Conservation (phyloP, 1,284 basidiomycete genomes). For the Hemileia vastatrix region DNA sequence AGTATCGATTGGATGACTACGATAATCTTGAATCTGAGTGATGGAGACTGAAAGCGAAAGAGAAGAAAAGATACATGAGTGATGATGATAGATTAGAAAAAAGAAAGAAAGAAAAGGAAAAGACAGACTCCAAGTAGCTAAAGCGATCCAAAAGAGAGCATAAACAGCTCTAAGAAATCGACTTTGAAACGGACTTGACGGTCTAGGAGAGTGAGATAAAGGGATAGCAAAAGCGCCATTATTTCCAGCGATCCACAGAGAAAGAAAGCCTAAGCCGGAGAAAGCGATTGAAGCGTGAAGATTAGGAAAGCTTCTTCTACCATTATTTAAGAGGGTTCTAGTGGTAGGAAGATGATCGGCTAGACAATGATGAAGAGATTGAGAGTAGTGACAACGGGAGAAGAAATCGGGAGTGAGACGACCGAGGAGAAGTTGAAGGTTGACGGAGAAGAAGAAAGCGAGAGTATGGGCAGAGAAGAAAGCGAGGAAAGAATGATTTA, state of each 20-base stretch:
- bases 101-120: not conserved
- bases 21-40: slow-evolving; percentile 18
- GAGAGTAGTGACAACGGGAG: slow-evolving; percentile 20
- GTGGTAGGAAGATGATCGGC: slow-evolving; percentile 12
- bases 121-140: slow-evolving; percentile 16
- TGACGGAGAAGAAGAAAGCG: slow-evolving; percentile 7
- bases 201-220: slow-evolving; percentile 10
- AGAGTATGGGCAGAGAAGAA: slow-evolving; percentile 15
- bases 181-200: slow-evolving; percentile 19
- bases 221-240: slow-evolving; percentile 21
- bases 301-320: slow-evolving; percentile 22
- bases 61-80: not conserved
- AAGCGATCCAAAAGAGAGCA: slow-evolving; percentile 11
- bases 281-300: slow-evolving; percentile 16
- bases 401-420: slow-evolving; percentile 20
- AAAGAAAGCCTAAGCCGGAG: slow-evolving; percentile 11
- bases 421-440: slow-evolving; percentile 15
- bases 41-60: slow-evolving; percentile 1
- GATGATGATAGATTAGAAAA: not conserved
- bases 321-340: slow-evolving; percentile 15
- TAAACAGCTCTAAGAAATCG: slow-evolving; percentile 13
- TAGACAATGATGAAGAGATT: slow-evolving; percentile 11
- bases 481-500: slow-evolving; percentile 18
- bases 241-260: slow-evolving; percentile 20
- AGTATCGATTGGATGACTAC: slow-evolving; percentile 14